These are phyloP conservation scores for Phaseolus coccineus DNA, from an alignment of 331 rosid species.

Conservation along the genomic window DNA sequence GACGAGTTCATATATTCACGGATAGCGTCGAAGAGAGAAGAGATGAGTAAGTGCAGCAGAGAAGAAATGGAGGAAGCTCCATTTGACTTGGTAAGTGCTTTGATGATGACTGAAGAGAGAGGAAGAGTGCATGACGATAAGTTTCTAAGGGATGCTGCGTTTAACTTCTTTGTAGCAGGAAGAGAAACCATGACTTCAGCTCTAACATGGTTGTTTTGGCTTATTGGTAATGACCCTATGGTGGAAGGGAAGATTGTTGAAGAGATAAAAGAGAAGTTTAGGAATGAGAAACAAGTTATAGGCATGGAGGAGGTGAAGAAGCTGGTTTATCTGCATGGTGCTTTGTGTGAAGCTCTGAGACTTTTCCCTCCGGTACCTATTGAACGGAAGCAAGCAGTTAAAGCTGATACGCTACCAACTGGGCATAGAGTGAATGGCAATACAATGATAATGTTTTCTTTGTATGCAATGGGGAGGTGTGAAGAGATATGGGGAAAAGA, in stretches of 20 bases:
- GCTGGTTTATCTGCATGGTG: slow-evolving; percentile 57
- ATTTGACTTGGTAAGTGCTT: slow-evolving; percentile 45
- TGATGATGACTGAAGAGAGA: slow-evolving; percentile 37
- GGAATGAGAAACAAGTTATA: neutral
- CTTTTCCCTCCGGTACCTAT: slow-evolving; percentile 59
- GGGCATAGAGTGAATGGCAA: slow-evolving; percentile 49
- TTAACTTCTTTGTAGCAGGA: slow-evolving; percentile 54
- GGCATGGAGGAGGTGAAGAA: slow-evolving; percentile 24
- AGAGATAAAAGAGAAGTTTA: slow-evolving; percentile 31
- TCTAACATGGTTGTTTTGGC: slow-evolving; percentile 59
- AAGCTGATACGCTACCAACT: slow-evolving; percentile 53
- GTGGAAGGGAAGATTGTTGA: slow-evolving; percentile 51
- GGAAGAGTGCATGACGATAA: slow-evolving; percentile 26
- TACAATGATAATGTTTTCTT: slow-evolving; percentile 35
- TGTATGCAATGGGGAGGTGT: slow-evolving; percentile 61
- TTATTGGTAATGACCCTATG: slow-evolving; percentile 45
- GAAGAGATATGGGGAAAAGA: slow-evolving; percentile 45
- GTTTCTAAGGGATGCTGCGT: slow-evolving; percentile 53
- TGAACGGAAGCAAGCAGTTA: slow-evolving; percentile 38
- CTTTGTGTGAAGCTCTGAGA: slow-evolving; percentile 53
- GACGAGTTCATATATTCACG: slow-evolving; percentile 48
- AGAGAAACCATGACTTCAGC: slow-evolving; percentile 47
- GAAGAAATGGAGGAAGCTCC: neutral
- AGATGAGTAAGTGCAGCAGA: neutral
- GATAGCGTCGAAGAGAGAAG: slow-evolving; percentile 44